Evolutionary conservation across 352 stramenopile species (phyloP).

Genomic region (Globisporangium cystogenes): DNA sequence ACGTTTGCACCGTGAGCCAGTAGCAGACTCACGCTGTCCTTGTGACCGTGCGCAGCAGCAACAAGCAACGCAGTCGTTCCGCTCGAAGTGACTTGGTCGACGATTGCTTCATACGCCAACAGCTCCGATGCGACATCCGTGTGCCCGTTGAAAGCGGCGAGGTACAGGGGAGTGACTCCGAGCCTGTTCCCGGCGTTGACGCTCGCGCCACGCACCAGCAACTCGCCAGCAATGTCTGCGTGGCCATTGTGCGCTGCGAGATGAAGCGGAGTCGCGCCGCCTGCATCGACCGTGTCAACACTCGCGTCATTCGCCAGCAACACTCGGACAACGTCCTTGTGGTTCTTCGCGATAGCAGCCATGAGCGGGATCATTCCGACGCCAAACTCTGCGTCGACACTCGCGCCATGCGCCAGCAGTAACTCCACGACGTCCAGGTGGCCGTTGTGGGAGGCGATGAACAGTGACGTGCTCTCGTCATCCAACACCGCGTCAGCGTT

Average conservation of each 20-base stretch:
- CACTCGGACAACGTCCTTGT: conserved; percentile 27
- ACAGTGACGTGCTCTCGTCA: not conserved
- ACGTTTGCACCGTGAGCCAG: conserved; percentile 32
- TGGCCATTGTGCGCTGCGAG: conserved; percentile 37
- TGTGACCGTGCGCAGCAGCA: too few relatives aligned
- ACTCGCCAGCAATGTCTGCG: conserved; percentile 30
- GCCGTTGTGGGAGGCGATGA: conserved; percentile 1
- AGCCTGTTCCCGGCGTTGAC: too few relatives aligned
- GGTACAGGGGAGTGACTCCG: too few relatives aligned
- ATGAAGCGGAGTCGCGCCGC: conserved; percentile 36
- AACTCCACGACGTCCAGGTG: conserved; percentile 29
- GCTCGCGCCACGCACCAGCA: too few relatives aligned
- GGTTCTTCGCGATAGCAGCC: conserved; percentile 27
- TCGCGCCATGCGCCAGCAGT: conserved; percentile 28
- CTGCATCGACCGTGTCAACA: conserved; percentile 28
- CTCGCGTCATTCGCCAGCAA: conserved; percentile 29
- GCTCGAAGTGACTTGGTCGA: too few relatives aligned
- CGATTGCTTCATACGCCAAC: too few relatives aligned
- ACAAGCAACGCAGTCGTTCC: too few relatives aligned
- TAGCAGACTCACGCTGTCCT: conserved; percentile 27
- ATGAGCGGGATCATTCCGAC: too few relatives aligned
- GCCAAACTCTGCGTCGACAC: too few relatives aligned
- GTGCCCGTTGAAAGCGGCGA: too few relatives aligned
- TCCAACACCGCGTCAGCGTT: too few relatives aligned
- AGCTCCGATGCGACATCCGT: too few relatives aligned